A percentile compares a stretch with the other conserved stretches of the same genome.
Conservation (phyloP, 1,139 yeast species). For the Yamadazyma aaseri region DNA sequence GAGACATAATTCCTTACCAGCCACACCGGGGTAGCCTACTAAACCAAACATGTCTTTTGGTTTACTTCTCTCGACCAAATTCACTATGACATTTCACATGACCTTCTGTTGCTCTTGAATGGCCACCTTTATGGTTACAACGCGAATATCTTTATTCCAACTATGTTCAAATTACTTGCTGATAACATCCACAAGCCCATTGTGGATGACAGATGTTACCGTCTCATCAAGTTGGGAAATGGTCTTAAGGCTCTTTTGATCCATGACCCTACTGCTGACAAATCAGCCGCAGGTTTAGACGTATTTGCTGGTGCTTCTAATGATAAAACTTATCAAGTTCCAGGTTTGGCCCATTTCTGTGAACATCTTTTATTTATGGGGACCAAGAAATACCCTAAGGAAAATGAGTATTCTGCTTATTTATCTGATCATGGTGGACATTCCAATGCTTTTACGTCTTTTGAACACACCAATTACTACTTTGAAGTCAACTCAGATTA, state of each 20-base stretch:
- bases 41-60: no score
- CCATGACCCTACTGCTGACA: constrained; percentile 82
- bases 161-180: constrained; percentile 8
- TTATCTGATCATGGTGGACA: constrained; percentile 67
- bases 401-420: constrained; percentile 81
- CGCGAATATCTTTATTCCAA: neutral
- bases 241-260: constrained; percentile 72
- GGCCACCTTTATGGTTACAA: no score
- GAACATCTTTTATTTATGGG: constrained; percentile 97
- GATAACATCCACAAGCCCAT: constrained; percentile 53
- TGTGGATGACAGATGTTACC: constrained; percentile 73
- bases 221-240: constrained; percentile 65
- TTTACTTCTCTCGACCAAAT: no score
- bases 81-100: no score
- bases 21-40: no score
- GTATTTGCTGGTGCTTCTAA: constrained; percentile 89
- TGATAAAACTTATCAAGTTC: constrained; percentile 64
- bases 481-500: constrained; percentile 79
- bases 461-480: constrained; percentile 87
- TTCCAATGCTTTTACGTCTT: constrained; percentile 84
- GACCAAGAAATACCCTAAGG: constrained; percentile 87
- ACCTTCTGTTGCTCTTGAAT: no score
- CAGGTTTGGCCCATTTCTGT: constrained; percentile 95
- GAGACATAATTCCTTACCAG: no score
- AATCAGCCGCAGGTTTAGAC: constrained; percentile 89